These are phyloP conservation scores for Colletotrichum spaethianum DNA, from an alignment of 2,329 filamentous ascomycete genomes.

Conservation along the genomic window DNA sequence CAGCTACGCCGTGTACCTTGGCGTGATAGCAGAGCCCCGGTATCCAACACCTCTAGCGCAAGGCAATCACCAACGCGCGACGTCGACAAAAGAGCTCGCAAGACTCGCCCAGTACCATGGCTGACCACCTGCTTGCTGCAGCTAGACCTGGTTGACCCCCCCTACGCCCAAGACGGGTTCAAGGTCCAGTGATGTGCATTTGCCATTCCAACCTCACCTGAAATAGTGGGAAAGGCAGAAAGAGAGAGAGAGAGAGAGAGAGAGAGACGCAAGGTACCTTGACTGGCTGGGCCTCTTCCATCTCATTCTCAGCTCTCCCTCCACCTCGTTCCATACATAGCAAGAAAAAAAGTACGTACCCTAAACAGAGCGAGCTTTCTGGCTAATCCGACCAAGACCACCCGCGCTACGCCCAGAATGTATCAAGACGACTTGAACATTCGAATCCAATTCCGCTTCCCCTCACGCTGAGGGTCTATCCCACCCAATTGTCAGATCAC, in stretches of 20 bases:
- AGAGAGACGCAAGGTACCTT: slow-evolving; percentile 10
- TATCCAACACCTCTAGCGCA: not conserved
- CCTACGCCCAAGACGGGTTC: not conserved
- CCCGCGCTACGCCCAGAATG: slow-evolving; percentile 30
- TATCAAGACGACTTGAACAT: not conserved
- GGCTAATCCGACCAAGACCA: slow-evolving; percentile 9
- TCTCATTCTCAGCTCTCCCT: slow-evolving; percentile 1
- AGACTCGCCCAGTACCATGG: not conserved
- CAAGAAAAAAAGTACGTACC: slow-evolving; percentile 9
- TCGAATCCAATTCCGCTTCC: slow-evolving; percentile 16
- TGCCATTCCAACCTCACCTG: slow-evolving; percentile 7
- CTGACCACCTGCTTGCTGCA: not conserved
- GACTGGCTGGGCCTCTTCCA: not conserved
- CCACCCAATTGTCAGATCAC: too few relatives aligned
- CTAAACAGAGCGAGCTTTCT: too few relatives aligned
- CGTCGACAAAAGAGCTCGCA: not conserved
- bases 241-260: too few relatives aligned
- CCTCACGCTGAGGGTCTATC: slow-evolving; percentile 9
- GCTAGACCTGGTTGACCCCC: slow-evolving; percentile 1
- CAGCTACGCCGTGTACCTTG: not conserved
- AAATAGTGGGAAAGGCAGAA: slow-evolving; percentile 25
- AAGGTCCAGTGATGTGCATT: slow-evolving; percentile 9
- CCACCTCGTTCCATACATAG: not conserved
- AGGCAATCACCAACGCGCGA: not conserved
- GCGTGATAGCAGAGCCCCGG: not conserved